Evolutionary conservation across 768 basidiomycete genomes (phyloP).

Genomic region (Rhodotorula babjevae): DNA sequence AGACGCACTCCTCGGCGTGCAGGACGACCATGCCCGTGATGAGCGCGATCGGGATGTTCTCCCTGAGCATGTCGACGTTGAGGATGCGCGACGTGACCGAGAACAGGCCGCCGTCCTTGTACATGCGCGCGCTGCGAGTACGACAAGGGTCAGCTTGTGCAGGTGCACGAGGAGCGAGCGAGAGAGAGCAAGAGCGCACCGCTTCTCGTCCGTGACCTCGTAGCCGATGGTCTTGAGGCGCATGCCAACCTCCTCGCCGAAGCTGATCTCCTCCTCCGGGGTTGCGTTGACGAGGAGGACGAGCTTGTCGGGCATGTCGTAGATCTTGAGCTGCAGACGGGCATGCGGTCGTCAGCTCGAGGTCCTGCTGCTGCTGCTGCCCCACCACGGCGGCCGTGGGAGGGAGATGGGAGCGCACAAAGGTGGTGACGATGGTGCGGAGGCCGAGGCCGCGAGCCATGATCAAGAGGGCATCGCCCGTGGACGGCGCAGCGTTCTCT

Average conservation of each 20-base stretch:
- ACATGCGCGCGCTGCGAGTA: slow-evolving; percentile 67
- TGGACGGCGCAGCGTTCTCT: background rate
- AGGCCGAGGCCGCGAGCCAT: slow-evolving; percentile 88
- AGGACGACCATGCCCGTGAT: slow-evolving; percentile 85
- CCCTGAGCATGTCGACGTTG: slow-evolving; percentile 87
- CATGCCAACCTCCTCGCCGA: slow-evolving; percentile 85
- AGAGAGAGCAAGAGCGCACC: slow-evolving; percentile 48
- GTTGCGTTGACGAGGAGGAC: slow-evolving; percentile 76
- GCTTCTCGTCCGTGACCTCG: slow-evolving; percentile 62
- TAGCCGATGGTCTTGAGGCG: slow-evolving; percentile 76
- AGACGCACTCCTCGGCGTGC: slow-evolving; percentile 76
- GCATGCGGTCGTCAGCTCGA: background rate
- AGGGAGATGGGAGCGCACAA: slow-evolving; percentile 9
- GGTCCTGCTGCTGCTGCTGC: background rate
- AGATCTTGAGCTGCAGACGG: slow-evolving; percentile 76
- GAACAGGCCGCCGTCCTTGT: slow-evolving; percentile 80
- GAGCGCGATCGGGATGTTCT: slow-evolving; percentile 73
- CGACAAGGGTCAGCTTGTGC: background rate
- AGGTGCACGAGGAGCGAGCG: no score
- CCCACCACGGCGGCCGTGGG: background rate
- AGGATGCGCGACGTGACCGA: slow-evolving; percentile 90
- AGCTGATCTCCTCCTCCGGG: slow-evolving; percentile 77
- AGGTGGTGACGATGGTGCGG: slow-evolving; percentile 55
- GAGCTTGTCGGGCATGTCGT: slow-evolving; percentile 76
- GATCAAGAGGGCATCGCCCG: slow-evolving; percentile 52